Evolutionary conservation across 1,284 basidiomycete species (phyloP).

Genomic region (Malassezia slooffiae): DNA sequence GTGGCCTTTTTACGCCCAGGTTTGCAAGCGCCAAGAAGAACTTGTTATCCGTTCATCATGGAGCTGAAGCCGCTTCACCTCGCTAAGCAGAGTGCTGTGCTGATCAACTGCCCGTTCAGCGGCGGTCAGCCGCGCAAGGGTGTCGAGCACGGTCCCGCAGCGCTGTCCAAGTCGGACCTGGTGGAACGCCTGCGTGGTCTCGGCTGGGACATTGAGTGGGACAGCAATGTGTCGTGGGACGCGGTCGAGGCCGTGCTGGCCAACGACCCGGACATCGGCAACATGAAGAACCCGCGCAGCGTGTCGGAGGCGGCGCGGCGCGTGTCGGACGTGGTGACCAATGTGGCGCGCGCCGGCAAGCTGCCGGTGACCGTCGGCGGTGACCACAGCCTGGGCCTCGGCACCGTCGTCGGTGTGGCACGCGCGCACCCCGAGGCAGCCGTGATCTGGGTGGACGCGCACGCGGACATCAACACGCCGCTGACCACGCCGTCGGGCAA

Average conservation of each 20-base stretch:
- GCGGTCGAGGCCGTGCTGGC: slow-evolving; percentile 52
- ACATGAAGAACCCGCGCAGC: slow-evolving; percentile 34
- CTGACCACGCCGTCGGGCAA: slow-evolving; percentile 76
- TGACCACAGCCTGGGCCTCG: slow-evolving; percentile 65
- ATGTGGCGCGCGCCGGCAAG: slow-evolving; percentile 64
- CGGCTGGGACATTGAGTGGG: slow-evolving; percentile 79
- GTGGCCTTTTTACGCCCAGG: no score
- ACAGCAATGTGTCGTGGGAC: slow-evolving; percentile 78
- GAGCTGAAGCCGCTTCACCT: no score
- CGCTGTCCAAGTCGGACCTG: slow-evolving; percentile 34
- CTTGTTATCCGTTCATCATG: no score
- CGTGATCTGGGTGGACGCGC: slow-evolving; percentile 66
- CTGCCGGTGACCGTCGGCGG: slow-evolving; percentile 89
- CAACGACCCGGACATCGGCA: slow-evolving; percentile 29
- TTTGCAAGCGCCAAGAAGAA: no score
- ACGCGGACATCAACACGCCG: slow-evolving; percentile 84
- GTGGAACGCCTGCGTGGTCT: slow-evolving; percentile 50
- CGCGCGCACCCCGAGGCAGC: slow-evolving; percentile 57
- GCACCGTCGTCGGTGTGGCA: slow-evolving; percentile 47
- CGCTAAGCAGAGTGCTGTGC: neutral
- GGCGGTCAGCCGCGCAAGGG: slow-evolving; percentile 40
- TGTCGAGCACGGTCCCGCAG: slow-evolving; percentile 40
- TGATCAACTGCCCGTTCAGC: slow-evolving; percentile 32
- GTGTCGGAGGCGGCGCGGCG: slow-evolving; percentile 60
- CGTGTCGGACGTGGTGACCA: slow-evolving; percentile 65